These are phyloP conservation scores for Candida andamanensis DNA, from an alignment of 805 yeast genomes.

Conservation along the genomic window DNA sequence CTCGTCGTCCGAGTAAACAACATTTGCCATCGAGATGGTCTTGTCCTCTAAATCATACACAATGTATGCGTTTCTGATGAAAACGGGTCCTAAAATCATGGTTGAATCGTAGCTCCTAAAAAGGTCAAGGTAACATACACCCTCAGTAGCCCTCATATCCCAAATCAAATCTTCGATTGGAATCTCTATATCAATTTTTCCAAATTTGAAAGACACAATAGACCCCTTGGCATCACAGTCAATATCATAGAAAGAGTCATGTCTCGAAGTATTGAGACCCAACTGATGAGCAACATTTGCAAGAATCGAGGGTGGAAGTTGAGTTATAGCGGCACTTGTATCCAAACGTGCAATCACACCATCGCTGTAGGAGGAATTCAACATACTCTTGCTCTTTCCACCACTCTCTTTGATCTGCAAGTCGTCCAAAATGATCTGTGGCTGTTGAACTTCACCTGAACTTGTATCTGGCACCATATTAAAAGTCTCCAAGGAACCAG, in stretches of 20 bases:
- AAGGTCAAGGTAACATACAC: slow-evolving; percentile 4
- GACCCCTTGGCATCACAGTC: slow-evolving; percentile 1
- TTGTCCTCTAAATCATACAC: slow-evolving; percentile 58
- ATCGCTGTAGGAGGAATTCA: no score
- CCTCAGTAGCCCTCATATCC: no score
- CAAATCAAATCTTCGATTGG: no score
- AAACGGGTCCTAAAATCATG: slow-evolving; percentile 55
- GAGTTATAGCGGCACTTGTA: no score
- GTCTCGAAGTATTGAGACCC: slow-evolving; percentile 19
- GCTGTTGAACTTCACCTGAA: no score
- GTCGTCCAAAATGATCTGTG: no score
- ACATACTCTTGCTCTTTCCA: no score
- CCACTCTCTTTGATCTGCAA: no score
- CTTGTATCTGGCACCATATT: slow-evolving; percentile 13
- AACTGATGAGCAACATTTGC: no score
- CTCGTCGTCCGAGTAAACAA: slow-evolving; percentile 18
- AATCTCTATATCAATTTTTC: slow-evolving; percentile 2
- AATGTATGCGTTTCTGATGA: slow-evolving; percentile 56
- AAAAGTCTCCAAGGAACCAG: slow-evolving; percentile 24
- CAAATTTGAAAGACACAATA: slow-evolving; percentile 3
- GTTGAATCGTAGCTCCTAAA: no score
- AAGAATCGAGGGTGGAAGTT: no score
- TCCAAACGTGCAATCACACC: no score
- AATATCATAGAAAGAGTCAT: slow-evolving; percentile 1
- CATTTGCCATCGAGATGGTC: slow-evolving; percentile 47